These are phyloP conservation scores for Prunus armeniaca DNA, from an alignment of 306 rosid genomes.

Conservation along the genomic window DNA sequence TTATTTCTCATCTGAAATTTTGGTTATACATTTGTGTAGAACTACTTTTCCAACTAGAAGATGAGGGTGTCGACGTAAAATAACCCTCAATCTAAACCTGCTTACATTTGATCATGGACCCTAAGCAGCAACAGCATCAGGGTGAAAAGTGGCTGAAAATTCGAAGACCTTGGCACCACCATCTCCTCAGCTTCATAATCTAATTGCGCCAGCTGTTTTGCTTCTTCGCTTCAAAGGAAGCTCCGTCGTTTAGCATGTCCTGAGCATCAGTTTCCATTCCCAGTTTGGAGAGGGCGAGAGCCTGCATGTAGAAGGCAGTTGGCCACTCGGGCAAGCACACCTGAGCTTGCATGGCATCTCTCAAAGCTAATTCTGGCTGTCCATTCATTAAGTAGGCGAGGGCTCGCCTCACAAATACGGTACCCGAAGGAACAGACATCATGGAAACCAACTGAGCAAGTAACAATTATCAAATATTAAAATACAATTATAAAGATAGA, in stretches of 20 bases:
- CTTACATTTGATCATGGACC: neutral
- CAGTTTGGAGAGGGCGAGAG: constrained; percentile 82
- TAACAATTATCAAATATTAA: constrained; percentile 1
- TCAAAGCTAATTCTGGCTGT: constrained; percentile 73
- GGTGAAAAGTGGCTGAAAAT: neutral
- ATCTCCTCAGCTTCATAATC: neutral
- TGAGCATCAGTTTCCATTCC: constrained; percentile 96
- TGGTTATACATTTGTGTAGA: neutral
- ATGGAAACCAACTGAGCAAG: constrained; percentile 58
- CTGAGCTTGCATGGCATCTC: constrained; percentile 94
- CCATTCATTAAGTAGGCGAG: constrained; percentile 73
- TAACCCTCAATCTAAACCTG: neutral
- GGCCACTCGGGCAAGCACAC: constrained; percentile 95
- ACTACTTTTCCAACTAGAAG: neutral
- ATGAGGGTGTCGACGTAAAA: neutral
- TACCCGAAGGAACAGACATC: constrained; percentile 79
- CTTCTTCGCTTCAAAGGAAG: constrained; percentile 73
- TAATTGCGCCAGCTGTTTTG: constrained; percentile 74
- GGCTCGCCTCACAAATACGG: constrained; percentile 78
- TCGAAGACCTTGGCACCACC: neutral
- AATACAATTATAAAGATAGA: neutral
- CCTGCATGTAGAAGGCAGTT: constrained; percentile 85
- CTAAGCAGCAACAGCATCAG: neutral
- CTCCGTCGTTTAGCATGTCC: constrained; percentile 90
- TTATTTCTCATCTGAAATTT: neutral